These are phyloP conservation scores for Baorangia bicolor DNA, from an alignment of 768 basidiomycete species.

Conservation along the genomic window DNA sequence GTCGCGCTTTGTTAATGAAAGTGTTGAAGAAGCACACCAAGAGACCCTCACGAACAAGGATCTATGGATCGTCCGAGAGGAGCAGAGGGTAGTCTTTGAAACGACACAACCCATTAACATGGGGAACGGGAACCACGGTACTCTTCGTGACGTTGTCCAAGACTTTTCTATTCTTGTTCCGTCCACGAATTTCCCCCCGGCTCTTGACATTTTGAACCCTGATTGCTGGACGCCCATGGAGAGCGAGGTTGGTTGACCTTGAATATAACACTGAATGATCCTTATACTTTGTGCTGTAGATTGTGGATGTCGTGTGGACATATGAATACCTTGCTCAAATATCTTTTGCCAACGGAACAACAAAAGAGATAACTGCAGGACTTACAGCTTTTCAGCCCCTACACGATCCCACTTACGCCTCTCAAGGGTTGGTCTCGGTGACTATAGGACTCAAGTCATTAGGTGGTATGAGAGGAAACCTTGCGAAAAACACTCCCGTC, in stretches of 20 bases:
- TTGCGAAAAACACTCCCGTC: not conserved
- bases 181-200: not conserved
- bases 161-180: not conserved
- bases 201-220: not conserved
- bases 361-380: slow-evolving; percentile 15
- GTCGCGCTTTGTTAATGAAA: not conserved
- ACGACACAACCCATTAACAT: not conserved
- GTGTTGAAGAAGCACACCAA: too few relatives aligned
- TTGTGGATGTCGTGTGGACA: slow-evolving; percentile 2
- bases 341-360: slow-evolving; percentile 15
- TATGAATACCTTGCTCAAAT: slow-evolving; percentile 21
- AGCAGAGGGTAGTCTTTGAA: not conserved
- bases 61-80: not conserved
- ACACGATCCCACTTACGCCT: not conserved
- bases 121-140: too few relatives aligned
- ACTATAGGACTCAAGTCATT: not conserved
- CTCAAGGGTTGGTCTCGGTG: not conserved
- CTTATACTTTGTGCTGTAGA: not conserved
- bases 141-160: not conserved
- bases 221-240: too few relatives aligned
- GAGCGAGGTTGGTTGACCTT: not conserved
- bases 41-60: not conserved
- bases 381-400: slow-evolving; percentile 17
- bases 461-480: too few relatives aligned
- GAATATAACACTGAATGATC: not conserved